phyloP scores from a whole-genome alignment of 768 basidiomycete species.

The Boletus sensibilis region DNA sequence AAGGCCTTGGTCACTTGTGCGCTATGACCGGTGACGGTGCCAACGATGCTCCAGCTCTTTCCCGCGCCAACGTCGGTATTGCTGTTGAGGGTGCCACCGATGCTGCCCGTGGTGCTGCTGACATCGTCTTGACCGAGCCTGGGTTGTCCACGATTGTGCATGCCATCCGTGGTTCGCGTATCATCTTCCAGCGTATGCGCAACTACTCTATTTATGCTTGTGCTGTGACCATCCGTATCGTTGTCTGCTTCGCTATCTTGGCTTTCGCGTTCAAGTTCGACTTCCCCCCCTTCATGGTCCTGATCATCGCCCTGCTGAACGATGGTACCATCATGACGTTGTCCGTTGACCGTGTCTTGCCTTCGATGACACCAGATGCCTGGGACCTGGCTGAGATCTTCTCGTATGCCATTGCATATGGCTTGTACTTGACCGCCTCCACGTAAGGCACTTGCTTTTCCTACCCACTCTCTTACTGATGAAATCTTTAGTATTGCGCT shows the following conservation, averaged over 20 bases:
- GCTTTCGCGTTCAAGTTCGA: slow-evolving; percentile 96
- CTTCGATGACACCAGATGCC: slow-evolving; percentile 87
- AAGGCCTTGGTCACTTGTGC: slow-evolving; percentile 91
- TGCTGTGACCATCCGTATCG: slow-evolving; percentile 97
- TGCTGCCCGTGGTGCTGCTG: slow-evolving; percentile 96
- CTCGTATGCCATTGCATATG: slow-evolving; percentile 92
- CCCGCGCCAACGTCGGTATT: slow-evolving; percentile 98
- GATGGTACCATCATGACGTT: slow-evolving; percentile 99
- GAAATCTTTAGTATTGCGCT: slow-evolving; percentile 58
- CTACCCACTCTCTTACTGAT: slow-evolving; percentile 9
- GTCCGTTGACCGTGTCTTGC: slow-evolving; percentile 92
- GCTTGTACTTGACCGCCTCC: slow-evolving; percentile 87
- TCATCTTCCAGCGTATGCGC: slow-evolving; percentile 99
- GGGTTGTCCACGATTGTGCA: slow-evolving; percentile 99
- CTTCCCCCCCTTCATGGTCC: slow-evolving; percentile 99
- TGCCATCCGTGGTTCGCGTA: slow-evolving; percentile 95
- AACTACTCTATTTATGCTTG: slow-evolving; percentile 99
- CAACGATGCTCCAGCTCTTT: slow-evolving; percentile 96
- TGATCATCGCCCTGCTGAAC: slow-evolving; percentile 95
- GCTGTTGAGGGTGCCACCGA: slow-evolving; percentile 99
- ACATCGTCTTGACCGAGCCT: slow-evolving; percentile 96
- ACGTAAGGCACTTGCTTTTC: slow-evolving; percentile 57
- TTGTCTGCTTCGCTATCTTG: slow-evolving; percentile 94
- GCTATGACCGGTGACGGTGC: slow-evolving; percentile 99
- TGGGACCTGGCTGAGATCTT: slow-evolving; percentile 98